Conservation (phyloP, 768 basidiomycete genomes). For the Boletus subparvulus region DNA sequence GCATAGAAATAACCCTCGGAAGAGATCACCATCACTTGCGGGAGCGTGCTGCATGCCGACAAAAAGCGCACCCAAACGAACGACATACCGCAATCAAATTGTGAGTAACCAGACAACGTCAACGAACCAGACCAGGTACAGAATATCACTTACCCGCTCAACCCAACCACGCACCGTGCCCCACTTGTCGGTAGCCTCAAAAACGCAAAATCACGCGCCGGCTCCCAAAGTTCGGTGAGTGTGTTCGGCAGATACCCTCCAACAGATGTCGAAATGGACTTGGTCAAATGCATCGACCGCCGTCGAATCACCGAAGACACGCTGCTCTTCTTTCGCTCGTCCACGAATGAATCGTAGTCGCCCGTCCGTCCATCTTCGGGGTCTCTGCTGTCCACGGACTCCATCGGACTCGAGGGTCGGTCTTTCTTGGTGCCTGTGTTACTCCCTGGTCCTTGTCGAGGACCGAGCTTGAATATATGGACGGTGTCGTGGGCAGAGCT, state of each 20-base stretch:
- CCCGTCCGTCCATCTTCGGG: slow-evolving; percentile 55
- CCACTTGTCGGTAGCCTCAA: slow-evolving; percentile 78
- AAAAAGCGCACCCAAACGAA: background rate
- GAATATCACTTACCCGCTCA: slow-evolving; percentile 70
- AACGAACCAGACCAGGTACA: background rate
- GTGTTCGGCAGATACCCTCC: slow-evolving; percentile 87
- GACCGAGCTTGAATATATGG: slow-evolving; percentile 88
- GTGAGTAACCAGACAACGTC: background rate
- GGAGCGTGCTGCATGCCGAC: slow-evolving; percentile 66
- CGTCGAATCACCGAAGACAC: slow-evolving; percentile 66
- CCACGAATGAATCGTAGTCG: slow-evolving; percentile 85
- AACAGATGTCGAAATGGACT: slow-evolving; percentile 71
- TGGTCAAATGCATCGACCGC: slow-evolving; percentile 73
- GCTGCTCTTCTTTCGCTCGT: slow-evolving; percentile 64
- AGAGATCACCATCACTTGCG: slow-evolving; percentile 96
- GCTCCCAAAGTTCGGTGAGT: slow-evolving; percentile 96
- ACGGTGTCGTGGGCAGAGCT: slow-evolving; percentile 93
- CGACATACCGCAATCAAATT: background rate
- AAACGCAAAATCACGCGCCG: slow-evolving; percentile 90
- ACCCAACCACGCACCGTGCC: slow-evolving; percentile 81
- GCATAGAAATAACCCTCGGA: slow-evolving; percentile 95
- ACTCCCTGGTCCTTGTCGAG: slow-evolving; percentile 28
- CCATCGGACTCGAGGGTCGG: slow-evolving; percentile 56
- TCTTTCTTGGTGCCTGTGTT: slow-evolving; percentile 21
- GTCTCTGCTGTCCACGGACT: slow-evolving; percentile 63